Base-by-base conservation (phyloP, 257 asterid genomes). In the Solanum clarkiae region DNA sequence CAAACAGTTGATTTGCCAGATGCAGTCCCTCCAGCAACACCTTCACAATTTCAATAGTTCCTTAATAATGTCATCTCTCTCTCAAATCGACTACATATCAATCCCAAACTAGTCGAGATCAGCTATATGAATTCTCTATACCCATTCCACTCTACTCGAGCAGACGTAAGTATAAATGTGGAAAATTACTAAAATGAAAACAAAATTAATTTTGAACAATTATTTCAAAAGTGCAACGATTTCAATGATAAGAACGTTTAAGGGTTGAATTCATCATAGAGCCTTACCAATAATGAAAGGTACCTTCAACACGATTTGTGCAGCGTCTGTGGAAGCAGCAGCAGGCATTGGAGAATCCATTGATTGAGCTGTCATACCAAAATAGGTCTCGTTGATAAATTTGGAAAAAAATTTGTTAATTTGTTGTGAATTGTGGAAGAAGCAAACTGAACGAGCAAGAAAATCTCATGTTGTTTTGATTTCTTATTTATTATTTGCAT, bases 21-120 rank as follows among this genome's bases (percentile, higher is more conserved):
- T 53, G 98, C 99, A 68, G 98, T 96, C 55, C 99, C 99, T 77
- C 99, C 99, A 49, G 99, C 98, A 84, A 96, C 99, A 84, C 99
- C 99, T 96, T 88, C 90, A 69, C 54, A 63, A 2, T 53, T 24
- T 49, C 9, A 84, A 45, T 15, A 11, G 32, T 12, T 29, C 36
- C 68, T 40, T 45, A 85, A 40, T 45, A 22, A 15, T 65, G 59
- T 53, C 83, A 79, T 47, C 24, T 79, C 16, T 51, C 40, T 26
- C 44, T 20, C 82, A 77, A 10, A 29, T 29, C 22, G 51, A 51
- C 24, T 49, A 14, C 7, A 49, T 44, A 24, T 75, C 82, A 49
- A 10, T 75, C 44, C 82, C 81, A 51, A 51, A 77, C 65, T 49
- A 51, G 63, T 51, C 4, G 45, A 24, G 45, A 47, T 77, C 49